Evolutionary conservation across 129 eudicot genomes (phyloP).

Genomic region (Helichrysum umbraculigerum): DNA sequence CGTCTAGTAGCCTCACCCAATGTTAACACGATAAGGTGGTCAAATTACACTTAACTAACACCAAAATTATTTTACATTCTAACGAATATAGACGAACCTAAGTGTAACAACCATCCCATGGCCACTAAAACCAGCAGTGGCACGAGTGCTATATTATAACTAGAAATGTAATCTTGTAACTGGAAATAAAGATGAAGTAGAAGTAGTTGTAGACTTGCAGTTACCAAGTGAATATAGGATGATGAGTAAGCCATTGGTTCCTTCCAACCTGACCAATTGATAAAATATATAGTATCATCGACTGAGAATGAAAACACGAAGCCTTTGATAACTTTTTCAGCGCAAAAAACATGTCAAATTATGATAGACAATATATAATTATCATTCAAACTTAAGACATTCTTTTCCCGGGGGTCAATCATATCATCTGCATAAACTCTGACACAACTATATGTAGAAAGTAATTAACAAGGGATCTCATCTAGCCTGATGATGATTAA

Average conservation of each 20-base stretch:
- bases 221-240: slow-evolving; percentile 34
- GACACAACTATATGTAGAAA: not conserved
- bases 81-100: not conserved
- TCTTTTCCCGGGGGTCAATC: not conserved
- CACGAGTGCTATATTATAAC: not conserved
- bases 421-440: not conserved
- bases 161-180: not conserved
- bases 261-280: slow-evolving; percentile 35
- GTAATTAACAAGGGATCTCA: not conserved
- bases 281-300: slow-evolving; percentile 19
- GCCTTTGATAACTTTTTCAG: slow-evolving; percentile 17
- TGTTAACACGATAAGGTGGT: not conserved
- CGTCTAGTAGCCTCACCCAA: not conserved
- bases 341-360: not conserved
- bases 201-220: slow-evolving; percentile 15
- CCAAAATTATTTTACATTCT: not conserved
- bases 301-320: slow-evolving; percentile 11
- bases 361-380: not conserved
- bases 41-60: not conserved
- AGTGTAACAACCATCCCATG: slow-evolving; percentile 11
- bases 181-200: slow-evolving; percentile 9
- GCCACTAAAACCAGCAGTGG: not conserved
- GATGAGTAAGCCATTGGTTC: slow-evolving; percentile 36
- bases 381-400: not conserved
- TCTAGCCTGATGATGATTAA: not conserved